Evolutionary conservation across 176 grass and related monocot species (phyloP).

Genomic region (Oryza brachyantha): DNA sequence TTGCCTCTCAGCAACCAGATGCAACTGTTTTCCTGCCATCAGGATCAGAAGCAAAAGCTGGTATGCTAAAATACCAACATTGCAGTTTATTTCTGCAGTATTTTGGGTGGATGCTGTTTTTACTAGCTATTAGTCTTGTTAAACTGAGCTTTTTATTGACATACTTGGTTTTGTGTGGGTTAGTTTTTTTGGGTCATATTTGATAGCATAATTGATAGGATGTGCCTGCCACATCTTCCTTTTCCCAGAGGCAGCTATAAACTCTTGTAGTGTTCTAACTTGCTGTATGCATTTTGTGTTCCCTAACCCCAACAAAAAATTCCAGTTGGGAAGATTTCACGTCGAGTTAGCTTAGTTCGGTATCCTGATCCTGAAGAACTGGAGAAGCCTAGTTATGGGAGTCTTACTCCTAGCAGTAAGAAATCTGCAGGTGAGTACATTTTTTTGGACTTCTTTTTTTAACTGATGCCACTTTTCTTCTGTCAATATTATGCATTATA

Average conservation of each 20-base stretch:
- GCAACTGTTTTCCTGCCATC: slow-evolving; percentile 66
- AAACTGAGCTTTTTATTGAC: background rate
- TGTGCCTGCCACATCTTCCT: background rate
- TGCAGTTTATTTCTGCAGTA: background rate
- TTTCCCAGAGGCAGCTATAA: background rate
- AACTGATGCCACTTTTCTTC: background rate
- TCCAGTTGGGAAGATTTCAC: slow-evolving; percentile 77
- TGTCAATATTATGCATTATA: background rate
- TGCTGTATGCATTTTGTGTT: slow-evolving; percentile 22
- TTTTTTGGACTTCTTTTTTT: background rate
- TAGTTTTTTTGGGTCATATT: background rate
- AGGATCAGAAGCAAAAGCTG: slow-evolving; percentile 53
- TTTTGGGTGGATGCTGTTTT: background rate
- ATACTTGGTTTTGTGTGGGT: background rate
- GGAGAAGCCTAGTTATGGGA: slow-evolving; percentile 40
- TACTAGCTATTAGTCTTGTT: background rate
- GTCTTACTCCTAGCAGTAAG: slow-evolving; percentile 40
- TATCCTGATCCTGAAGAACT: slow-evolving; percentile 65
- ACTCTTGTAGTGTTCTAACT: background rate
- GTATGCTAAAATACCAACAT: slow-evolving; percentile 30
- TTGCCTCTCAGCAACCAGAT: slow-evolving; percentile 60
- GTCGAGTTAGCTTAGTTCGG: slow-evolving; percentile 63
- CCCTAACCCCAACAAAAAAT: slow-evolving; percentile 28
- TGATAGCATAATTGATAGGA: background rate
- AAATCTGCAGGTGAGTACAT: slow-evolving; percentile 59